Base-by-base conservation (phyloP, 257 asterid species). In the Oldenlandia corymbosa region DNA sequence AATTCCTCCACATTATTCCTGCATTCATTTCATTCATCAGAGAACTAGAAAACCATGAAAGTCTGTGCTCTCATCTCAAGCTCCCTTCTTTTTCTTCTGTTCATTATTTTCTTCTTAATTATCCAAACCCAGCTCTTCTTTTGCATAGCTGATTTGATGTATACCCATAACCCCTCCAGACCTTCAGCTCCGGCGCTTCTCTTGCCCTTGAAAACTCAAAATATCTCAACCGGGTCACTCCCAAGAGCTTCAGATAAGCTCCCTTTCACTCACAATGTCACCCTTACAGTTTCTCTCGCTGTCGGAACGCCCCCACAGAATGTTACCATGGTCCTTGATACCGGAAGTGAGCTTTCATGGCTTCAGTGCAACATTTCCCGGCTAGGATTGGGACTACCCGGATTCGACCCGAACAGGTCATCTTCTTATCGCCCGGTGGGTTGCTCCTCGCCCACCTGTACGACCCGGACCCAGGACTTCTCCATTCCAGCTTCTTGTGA, bases 291-390 rank as follows among this genome's bases (percentile, higher is more conserved):
- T 18, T 82, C 96, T 14, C 69, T 91, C 23, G 72, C 89, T 1
- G 95, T 88, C 1, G 98, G 98, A 20, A 68, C 91, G 30, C 98
- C 98, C 24, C 87, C 91, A 43, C 98, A 91, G 82, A 86, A 88
- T 23, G 95, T 84, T 30, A 84, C 94, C 58, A 91, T 91, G 98
- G 96, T 91, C 47, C 91, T 91, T 63, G 96, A 91, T 74, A 88
- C 98, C 37, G 98, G 98, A 21, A 91, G 96, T 32, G 96, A 91
- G 73, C 96, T 91, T 70, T 91, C 98, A 20, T 91, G 96, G 96
- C 76, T 91, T 17, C 96, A 81, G 27, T 88, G 91, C 82, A 88
- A 88, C 79, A 58, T 79, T 0, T 75, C 90, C 65, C 81, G 56
- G 3, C 14, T 57, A 10, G 46, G 46, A 8, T 26, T 26, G 0